These are phyloP conservation scores for rapeseed (Brassica napus) DNA, from an alignment of 345 rosid species.

Conservation along the genomic window DNA sequence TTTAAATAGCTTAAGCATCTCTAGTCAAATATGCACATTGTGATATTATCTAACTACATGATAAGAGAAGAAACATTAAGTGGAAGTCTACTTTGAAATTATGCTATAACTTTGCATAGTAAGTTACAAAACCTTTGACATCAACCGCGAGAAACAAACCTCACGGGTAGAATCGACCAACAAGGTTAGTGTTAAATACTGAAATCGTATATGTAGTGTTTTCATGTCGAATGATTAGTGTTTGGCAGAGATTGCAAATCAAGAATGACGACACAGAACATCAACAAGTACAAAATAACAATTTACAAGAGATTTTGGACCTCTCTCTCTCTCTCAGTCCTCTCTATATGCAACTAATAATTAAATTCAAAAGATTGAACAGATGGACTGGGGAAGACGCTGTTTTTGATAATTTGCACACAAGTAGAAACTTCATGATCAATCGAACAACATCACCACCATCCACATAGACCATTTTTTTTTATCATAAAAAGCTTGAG, in stretches of 20 bases:
- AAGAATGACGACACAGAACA: not conserved
- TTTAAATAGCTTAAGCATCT: no score
- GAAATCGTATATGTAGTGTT: not conserved
- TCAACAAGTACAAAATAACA: not conserved
- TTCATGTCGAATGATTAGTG: not conserved
- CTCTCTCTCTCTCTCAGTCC: no score
- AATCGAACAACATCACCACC: conserved; percentile 35
- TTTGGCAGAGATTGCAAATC: not conserved
- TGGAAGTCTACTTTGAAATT: not conserved
- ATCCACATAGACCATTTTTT: conserved; percentile 22
- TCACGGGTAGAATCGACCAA: not conserved
- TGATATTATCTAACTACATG: no score
- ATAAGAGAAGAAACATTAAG: not conserved
- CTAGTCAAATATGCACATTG: no score
- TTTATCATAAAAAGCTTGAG: conserved; percentile 23
- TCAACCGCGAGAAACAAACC: not conserved
- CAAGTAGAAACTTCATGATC: conserved; percentile 39
- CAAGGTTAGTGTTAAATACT: not conserved
- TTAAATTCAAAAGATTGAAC: conserved; percentile 8
- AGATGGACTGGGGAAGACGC: conserved; percentile 27
- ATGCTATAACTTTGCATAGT: not conserved
- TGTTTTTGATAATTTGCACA: conserved; percentile 35
- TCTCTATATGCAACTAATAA: no score
- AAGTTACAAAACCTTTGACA: not conserved
- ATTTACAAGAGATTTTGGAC: not conserved